Conservation (phyloP, 73 alveolate genomes). For the Paramecium octaurelia region DNA sequence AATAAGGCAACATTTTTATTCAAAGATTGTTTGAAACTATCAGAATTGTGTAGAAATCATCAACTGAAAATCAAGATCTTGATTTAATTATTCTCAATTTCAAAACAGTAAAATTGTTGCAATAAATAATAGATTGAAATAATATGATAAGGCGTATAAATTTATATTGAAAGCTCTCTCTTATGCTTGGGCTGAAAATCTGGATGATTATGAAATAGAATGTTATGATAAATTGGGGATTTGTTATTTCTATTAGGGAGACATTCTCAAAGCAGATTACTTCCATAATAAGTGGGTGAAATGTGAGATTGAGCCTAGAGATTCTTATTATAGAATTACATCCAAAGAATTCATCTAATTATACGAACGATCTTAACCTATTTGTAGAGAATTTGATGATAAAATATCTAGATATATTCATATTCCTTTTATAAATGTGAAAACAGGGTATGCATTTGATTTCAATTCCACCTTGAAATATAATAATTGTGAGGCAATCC, state of each 20-base stretch:
- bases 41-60: background rate
- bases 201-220: constrained; percentile 17
- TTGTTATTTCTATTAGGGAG: background rate
- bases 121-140: background rate
- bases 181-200: constrained; percentile 8
- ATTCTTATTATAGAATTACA: constrained; percentile 33
- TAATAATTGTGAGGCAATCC: background rate
- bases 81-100: background rate
- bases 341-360: background rate
- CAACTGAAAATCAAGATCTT: background rate
- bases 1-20: background rate
- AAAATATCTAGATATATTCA: background rate
- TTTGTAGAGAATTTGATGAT: background rate
- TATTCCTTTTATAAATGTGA: background rate
- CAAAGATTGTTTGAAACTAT: background rate
- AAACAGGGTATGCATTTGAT: background rate
- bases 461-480: background rate
- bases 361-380: background rate
- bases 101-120: background rate
- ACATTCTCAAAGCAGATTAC: background rate
- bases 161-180: background rate
- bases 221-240: constrained; percentile 19
- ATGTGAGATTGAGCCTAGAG: background rate
- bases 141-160: background rate
- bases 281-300: constrained; percentile 25